Conservation (phyloP, 441 rosid genomes). For the Viola pubescens region DNA sequence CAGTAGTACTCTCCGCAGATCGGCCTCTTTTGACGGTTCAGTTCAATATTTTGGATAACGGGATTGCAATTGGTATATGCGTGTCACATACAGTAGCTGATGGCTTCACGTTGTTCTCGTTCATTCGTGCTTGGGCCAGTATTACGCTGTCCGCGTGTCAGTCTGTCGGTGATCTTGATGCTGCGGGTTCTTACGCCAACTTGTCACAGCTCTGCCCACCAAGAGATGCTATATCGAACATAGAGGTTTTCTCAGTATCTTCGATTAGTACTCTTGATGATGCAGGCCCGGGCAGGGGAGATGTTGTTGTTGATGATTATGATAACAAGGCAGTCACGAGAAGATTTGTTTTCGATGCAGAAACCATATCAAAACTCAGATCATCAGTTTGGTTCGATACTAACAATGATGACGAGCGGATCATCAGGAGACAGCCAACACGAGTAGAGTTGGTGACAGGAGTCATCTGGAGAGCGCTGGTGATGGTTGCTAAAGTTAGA, state of each 20-base stretch:
- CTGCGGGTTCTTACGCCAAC: not conserved
- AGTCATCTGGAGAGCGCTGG: not conserved
- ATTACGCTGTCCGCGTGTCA: no score
- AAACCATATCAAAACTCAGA: not conserved
- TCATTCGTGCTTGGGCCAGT: not conserved
- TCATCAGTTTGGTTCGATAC: not conserved
- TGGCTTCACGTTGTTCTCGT: not conserved
- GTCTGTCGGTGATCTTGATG: no score
- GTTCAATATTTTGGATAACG: not conserved
- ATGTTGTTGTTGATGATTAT: no score
- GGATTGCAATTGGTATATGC: not conserved
- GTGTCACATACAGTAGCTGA: conserved; percentile 1
- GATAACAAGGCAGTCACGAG: not conserved
- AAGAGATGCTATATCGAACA: not conserved
- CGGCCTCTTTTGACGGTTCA: not conserved
- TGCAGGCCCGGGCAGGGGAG: no score
- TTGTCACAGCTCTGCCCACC: not conserved
- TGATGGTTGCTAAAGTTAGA: not conserved
- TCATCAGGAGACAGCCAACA: not conserved
- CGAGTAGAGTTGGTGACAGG: not conserved
- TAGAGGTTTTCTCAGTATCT: not conserved
- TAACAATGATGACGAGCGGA: not conserved
- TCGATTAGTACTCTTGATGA: no score
- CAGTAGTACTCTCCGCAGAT: not conserved
- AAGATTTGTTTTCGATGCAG: not conserved